These are phyloP conservation scores for Macroventuria anomochaeta DNA, from an alignment of 2,329 filamentous ascomycete species.

Conservation along the genomic window DNA sequence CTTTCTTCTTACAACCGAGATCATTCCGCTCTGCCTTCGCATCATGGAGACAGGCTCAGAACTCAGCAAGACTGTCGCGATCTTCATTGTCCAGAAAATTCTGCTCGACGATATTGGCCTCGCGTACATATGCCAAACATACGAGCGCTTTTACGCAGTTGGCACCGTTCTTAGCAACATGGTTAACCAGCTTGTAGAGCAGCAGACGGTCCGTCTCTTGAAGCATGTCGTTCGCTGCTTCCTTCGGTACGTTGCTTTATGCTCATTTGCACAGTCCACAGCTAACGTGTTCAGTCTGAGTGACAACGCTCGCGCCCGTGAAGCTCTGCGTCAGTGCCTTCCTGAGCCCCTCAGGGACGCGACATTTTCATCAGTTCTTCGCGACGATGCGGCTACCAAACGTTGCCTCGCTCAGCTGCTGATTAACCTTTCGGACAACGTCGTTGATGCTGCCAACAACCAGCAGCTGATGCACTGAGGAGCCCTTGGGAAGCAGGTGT, in stretches of 20 bases:
- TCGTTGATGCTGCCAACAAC: slow-evolving; percentile 60
- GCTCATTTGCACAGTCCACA: not conserved
- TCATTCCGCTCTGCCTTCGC: slow-evolving; percentile 93
- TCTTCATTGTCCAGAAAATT: slow-evolving; percentile 99
- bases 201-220: slow-evolving; percentile 91
- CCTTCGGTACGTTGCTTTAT: slow-evolving; percentile 70
- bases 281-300: slow-evolving; percentile 70
- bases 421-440: slow-evolving; percentile 93
- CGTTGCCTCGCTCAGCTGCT: slow-evolving; percentile 95
- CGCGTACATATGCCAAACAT: slow-evolving; percentile 98
- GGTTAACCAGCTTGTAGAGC: slow-evolving; percentile 96
- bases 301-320: slow-evolving; percentile 93
- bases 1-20: slow-evolving; percentile 97
- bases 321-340: slow-evolving; percentile 93
- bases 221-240: slow-evolving; percentile 99
- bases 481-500: not conserved
- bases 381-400: slow-evolving; percentile 97
- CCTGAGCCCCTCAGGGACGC: slow-evolving; percentile 98
- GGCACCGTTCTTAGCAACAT: slow-evolving; percentile 98
- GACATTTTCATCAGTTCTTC: slow-evolving; percentile 93
- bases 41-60: slow-evolving; percentile 99
- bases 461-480: slow-evolving; percentile 46
- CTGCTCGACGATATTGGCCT: slow-evolving; percentile 94
- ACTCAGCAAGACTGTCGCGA: slow-evolving; percentile 97
- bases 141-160: slow-evolving; percentile 97